Conservation (phyloP, 2,329 filamentous ascomycete genomes). For the Stylonectria norvegica region DNA sequence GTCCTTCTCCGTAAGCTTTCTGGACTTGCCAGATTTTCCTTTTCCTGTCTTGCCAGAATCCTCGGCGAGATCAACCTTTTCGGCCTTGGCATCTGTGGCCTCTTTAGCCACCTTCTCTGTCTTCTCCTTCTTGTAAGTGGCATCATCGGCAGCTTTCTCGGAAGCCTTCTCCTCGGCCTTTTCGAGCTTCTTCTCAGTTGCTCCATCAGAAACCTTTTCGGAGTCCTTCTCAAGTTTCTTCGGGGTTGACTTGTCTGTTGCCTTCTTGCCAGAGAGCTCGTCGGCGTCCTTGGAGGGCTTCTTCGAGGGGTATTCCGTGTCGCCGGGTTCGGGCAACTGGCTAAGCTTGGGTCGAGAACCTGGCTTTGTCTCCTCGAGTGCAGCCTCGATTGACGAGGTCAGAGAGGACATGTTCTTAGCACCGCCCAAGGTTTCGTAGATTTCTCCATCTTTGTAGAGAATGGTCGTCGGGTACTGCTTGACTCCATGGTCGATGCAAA, state of each 20-base stretch:
- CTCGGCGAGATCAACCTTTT: constrained; percentile 17
- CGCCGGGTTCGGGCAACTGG: constrained; percentile 69
- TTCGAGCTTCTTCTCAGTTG: constrained; percentile 17
- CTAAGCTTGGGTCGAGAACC: constrained; percentile 70
- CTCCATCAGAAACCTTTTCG: constrained; percentile 16
- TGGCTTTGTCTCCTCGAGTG: constrained; percentile 73
- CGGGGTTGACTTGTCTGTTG: constrained; percentile 16
- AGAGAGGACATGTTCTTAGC: constrained; percentile 64
- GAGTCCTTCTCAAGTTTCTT: constrained; percentile 15
- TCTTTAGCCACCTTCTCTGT: constrained; percentile 24
- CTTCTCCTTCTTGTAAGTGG: constrained; percentile 15
- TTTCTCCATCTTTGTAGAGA: constrained; percentile 75
- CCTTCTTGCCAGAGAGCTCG: constrained; percentile 13
- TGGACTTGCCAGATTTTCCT: not conserved
- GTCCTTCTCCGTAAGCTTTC: constrained; percentile 2
- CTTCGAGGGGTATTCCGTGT: constrained; percentile 39
- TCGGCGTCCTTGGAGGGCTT: constrained; percentile 6
- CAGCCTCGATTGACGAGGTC: constrained; percentile 69
- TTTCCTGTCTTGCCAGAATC: constrained; percentile 27
- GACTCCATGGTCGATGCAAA: constrained; percentile 68
- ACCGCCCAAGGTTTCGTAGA: constrained; percentile 61
- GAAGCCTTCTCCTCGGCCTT: constrained; percentile 10
- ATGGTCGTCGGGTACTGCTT: constrained; percentile 71
- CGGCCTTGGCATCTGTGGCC: constrained; percentile 12
- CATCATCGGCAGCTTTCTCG: not conserved